These are phyloP conservation scores for Nannizzia gypsea DNA, from an alignment of 2,329 filamentous ascomycete species.

Conservation along the genomic window DNA sequence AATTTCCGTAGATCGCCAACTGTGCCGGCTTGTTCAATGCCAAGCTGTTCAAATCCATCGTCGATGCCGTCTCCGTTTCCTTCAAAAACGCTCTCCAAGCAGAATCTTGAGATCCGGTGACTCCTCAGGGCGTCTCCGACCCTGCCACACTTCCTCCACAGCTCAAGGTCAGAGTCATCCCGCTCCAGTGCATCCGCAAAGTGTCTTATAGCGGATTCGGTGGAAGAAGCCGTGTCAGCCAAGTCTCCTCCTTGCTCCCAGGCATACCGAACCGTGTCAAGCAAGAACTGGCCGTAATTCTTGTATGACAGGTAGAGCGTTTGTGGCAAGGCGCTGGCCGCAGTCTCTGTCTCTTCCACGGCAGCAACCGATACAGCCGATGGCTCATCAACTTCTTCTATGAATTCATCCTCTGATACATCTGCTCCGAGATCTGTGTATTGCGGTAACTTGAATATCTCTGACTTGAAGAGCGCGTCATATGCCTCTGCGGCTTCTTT, in stretches of 20 bases:
- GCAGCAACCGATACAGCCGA: constrained; percentile 30
- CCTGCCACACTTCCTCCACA: constrained; percentile 51
- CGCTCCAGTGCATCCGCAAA: constrained; percentile 53
- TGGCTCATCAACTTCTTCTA: constrained; percentile 37
- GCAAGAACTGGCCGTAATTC: constrained; percentile 80
- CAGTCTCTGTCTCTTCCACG: constrained; percentile 56
- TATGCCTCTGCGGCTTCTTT: constrained; percentile 71
- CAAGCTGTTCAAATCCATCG: constrained; percentile 44
- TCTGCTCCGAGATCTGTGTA: constrained; percentile 30
- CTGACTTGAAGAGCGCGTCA: constrained; percentile 70
- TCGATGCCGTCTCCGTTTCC: constrained; percentile 48
- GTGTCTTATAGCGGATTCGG: constrained; percentile 36
- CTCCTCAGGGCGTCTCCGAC: constrained; percentile 48
- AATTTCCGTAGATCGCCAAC: constrained; percentile 41
- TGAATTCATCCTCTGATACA: constrained; percentile 55
- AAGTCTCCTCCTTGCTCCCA: constrained; percentile 19
- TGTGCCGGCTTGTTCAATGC: constrained; percentile 45
- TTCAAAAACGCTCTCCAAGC: constrained; percentile 52
- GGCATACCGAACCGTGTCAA: constrained; percentile 58
- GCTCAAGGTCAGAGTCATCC: constrained; percentile 52
- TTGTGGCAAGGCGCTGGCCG: constrained; percentile 71
- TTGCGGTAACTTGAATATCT: constrained; percentile 88
- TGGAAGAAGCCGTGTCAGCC: constrained; percentile 18
- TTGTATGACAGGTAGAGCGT: constrained; percentile 90
- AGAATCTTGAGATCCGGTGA: constrained; percentile 48